phyloP scores from a whole-genome alignment of 2,329 filamentous ascomycete genomes.

The Xylaria sp. region DNA sequence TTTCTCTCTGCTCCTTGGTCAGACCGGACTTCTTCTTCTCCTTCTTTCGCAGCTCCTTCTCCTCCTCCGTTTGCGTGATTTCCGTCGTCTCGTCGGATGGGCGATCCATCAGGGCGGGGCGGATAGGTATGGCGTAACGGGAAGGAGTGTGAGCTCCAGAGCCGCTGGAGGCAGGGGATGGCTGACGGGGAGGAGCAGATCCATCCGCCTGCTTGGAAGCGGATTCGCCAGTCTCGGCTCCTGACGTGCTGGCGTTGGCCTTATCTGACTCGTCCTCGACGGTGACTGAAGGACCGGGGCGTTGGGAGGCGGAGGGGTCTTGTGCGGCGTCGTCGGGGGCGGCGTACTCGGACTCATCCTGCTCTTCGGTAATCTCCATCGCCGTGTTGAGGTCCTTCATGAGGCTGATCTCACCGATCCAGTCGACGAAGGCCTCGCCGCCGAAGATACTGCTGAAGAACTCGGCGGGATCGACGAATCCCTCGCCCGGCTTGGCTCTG shows the following conservation, averaged over 20 bases:
- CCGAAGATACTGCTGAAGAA: conserved; percentile 99
- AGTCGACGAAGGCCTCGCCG: conserved; percentile 89
- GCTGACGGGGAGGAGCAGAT: conserved; percentile 31
- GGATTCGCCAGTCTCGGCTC: conserved; percentile 24
- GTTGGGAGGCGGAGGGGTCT: conserved; percentile 20
- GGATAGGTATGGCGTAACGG: conserved; percentile 59
- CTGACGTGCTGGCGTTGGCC: conserved; percentile 28
- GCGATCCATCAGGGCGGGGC: conserved; percentile 82
- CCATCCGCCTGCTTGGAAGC: conserved; percentile 26
- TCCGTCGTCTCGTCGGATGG: conserved; percentile 70
- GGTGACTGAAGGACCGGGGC: conserved; percentile 20
- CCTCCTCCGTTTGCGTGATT: conserved; percentile 62
- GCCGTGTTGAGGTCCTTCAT: conserved; percentile 98
- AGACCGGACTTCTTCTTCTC: conserved; percentile 81
- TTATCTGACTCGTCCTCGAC: conserved; percentile 31
- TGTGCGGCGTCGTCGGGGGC: conserved; percentile 53
- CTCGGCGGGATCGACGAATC: conserved; percentile 92
- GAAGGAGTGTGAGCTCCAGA: conserved; percentile 39
- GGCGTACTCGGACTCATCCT: conserved; percentile 50
- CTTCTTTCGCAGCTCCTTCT: conserved; percentile 71
- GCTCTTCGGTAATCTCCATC: conserved; percentile 91
- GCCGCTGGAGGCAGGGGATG: conserved; percentile 38
- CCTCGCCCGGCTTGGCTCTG: conserved; percentile 79
- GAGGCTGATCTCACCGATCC: conserved; percentile 95
- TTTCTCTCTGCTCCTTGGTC: conserved; percentile 87